A percentile compares a stretch with the other conserved stretches of the same genome.
Conservation (phyloP, 176 grass and related monocot species). For the Dactylis glomerata region DNA sequence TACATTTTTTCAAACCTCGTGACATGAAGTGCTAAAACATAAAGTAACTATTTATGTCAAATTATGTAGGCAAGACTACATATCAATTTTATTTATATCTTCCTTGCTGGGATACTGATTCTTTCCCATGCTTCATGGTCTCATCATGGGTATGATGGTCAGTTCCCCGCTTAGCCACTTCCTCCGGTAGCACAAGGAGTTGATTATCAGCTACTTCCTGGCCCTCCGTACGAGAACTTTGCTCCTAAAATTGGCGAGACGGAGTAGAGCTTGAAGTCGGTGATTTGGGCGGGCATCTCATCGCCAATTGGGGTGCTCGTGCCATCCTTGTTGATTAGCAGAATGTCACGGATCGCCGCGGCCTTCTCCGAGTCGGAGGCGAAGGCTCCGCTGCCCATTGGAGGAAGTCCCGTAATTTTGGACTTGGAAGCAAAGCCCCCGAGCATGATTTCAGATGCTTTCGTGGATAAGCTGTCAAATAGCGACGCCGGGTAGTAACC, state of each 20-base stretch:
- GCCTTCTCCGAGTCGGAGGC: not conserved
- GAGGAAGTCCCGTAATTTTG: not conserved
- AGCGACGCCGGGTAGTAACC: not conserved
- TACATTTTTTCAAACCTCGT: no score
- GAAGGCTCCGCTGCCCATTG: not conserved
- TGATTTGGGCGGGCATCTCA: not conserved
- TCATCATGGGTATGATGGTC: no score
- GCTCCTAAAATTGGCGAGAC: not conserved
- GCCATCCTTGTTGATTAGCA: not conserved
- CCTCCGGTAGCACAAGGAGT: not conserved
- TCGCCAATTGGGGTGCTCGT: not conserved
- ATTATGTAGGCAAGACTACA: no score
- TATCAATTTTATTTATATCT: no score
- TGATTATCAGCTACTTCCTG: not conserved
- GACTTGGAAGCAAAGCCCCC: not conserved
- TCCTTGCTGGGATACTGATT: no score
- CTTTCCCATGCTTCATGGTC: no score
- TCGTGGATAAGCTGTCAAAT: not conserved
- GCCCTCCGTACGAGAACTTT: not conserved
- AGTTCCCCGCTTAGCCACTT: no score
- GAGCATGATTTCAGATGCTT: not conserved
- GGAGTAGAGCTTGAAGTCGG: not conserved
- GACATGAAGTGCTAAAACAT: no score
- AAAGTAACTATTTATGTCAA: no score
- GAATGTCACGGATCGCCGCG: not conserved